A percentile compares a stretch with the other conserved stretches of the same genome.
Evolutionary conservation across 2,329 filamentous ascomycete genomes (phyloP).

Genomic region (Fusarium globosum): DNA sequence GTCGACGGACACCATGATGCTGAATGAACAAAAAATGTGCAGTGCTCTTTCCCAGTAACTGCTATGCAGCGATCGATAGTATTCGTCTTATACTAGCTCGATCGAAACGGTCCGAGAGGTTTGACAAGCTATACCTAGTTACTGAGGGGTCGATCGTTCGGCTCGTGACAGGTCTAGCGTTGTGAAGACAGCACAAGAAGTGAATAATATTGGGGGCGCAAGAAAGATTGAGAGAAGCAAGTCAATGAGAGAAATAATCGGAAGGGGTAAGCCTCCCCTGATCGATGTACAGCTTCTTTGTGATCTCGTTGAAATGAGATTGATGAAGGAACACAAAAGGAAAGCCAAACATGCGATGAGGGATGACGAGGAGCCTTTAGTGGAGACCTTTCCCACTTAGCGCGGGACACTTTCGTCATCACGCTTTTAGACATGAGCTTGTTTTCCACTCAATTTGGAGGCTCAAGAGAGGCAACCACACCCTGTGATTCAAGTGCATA

Average conservation of each 20-base stretch:
- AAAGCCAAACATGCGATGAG: constrained; percentile 31
- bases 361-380: constrained; percentile 38
- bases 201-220: background rate
- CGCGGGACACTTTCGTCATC: constrained; percentile 37
- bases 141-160: constrained; percentile 27
- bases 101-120: constrained; percentile 5
- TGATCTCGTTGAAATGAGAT: constrained; percentile 30
- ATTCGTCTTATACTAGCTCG: constrained; percentile 4
- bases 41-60: background rate
- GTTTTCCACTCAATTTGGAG: constrained; percentile 26
- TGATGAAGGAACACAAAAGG: constrained; percentile 26
- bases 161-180: constrained; percentile 5
- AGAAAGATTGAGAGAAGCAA: background rate
- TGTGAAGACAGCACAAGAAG: background rate
- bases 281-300: constrained; percentile 24
- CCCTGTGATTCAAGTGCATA: background rate
- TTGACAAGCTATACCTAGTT: constrained; percentile 4
- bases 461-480: constrained; percentile 11
- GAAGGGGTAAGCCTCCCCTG: constrained; percentile 4
- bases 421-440: constrained; percentile 36
- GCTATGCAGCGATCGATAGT: background rate
- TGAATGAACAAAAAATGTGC: background rate
- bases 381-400: constrained; percentile 28
- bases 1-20: constrained; percentile 50
- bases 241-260: background rate